Conservation (phyloP, 805 yeast genomes). For the Cyberlindnera mycetangii region DNA sequence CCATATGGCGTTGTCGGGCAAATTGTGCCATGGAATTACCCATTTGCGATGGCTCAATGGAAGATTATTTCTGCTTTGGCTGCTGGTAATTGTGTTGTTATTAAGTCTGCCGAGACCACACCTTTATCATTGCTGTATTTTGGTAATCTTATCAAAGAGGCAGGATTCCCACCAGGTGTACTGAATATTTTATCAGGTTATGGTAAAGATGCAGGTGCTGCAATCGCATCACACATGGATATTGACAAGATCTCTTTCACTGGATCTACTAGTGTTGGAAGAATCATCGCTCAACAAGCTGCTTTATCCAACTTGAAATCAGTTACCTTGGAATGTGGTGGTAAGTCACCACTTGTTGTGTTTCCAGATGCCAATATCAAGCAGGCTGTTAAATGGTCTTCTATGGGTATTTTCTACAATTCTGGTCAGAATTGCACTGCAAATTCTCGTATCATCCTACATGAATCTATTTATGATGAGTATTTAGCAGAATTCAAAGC, state of each 20-base stretch:
- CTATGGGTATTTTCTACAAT: constrained; percentile 61
- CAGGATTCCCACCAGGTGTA: constrained; percentile 79
- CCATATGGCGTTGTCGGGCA: constrained; percentile 82
- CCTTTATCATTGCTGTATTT: constrained; percentile 68
- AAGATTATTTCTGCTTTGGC: constrained; percentile 75
- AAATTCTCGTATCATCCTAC: constrained; percentile 59
- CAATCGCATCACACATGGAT: constrained; percentile 57
- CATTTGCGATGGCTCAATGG: constrained; percentile 77
- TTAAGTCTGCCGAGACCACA: constrained; percentile 75
- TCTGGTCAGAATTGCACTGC: constrained; percentile 71
- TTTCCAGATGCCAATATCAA: constrained; percentile 63
- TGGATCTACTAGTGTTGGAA: constrained; percentile 67
- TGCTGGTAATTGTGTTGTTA: constrained; percentile 69
- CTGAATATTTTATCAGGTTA: constrained; percentile 68
- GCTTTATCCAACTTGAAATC: constrained; percentile 63
- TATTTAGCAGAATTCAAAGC: constrained; percentile 43
- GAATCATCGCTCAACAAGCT: constrained; percentile 62
- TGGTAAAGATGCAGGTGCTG: constrained; percentile 69
- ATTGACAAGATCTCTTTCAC: constrained; percentile 62
- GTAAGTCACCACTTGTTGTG: constrained; percentile 63
- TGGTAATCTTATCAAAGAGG: constrained; percentile 58
- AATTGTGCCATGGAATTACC: constrained; percentile 85
- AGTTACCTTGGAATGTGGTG: constrained; percentile 70
- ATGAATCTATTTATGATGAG: constrained; percentile 52
- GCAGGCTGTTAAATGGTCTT: constrained; percentile 67